Conservation (phyloP, 164 flowering plant genomes). For the Magnolia kwangsiensis region DNA sequence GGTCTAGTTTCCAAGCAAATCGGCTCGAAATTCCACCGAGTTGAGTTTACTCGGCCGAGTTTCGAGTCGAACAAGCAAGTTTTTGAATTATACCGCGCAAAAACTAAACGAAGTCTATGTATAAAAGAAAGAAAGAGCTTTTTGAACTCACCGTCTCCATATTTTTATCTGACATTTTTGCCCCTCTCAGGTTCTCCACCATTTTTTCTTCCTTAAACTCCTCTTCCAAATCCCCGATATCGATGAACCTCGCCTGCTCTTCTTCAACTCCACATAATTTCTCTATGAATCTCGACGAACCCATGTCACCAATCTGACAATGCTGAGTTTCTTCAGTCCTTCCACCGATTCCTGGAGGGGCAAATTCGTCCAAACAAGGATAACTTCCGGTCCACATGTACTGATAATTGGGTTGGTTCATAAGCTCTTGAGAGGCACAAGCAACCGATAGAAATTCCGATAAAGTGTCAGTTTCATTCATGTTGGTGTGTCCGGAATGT, state of each 20-base stretch:
- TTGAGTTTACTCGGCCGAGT: not conserved
- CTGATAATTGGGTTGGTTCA: conserved; percentile 25
- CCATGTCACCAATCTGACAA: conserved; percentile 17
- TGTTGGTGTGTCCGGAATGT: conserved; percentile 16
- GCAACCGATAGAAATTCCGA: conserved; percentile 72
- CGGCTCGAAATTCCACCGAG: not conserved
- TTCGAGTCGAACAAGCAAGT: not conserved
- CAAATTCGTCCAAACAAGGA: conserved; percentile 33
- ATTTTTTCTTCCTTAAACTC: conserved; percentile 36
- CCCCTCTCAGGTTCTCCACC: conserved; percentile 69
- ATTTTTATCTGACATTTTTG: conserved; percentile 63
- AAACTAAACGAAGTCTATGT: not conserved
- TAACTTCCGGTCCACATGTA: conserved; percentile 35
- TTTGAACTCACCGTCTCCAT: conserved; percentile 45
- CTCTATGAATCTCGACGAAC: conserved; percentile 20
- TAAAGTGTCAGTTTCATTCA: conserved; percentile 39
- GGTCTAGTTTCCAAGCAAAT: no score
- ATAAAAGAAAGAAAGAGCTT: not conserved
- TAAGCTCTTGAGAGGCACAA: conserved; percentile 53
- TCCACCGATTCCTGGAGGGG: conserved; percentile 13
- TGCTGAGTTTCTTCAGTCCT: conserved; percentile 1
- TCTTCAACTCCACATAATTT: conserved; percentile 28
- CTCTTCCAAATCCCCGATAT: conserved; percentile 38
- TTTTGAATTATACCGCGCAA: not conserved
- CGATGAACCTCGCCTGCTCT: conserved; percentile 27